Conservation (phyloP, 2,329 filamentous ascomycete genomes). For the Penicillium italicum region DNA sequence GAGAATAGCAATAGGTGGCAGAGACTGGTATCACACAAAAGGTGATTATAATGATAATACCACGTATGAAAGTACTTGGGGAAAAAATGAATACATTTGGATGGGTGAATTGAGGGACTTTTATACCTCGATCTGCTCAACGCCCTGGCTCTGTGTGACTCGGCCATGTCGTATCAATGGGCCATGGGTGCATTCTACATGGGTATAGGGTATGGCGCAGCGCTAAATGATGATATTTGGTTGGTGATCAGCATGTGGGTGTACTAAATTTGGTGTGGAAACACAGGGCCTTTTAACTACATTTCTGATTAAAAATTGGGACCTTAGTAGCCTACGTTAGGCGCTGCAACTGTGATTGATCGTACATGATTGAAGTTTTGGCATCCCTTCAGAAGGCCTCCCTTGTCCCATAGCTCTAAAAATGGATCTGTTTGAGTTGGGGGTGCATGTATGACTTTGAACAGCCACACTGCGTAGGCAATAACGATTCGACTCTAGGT, state of each 20-base stretch:
- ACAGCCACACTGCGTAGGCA: neutral
- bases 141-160: neutral
- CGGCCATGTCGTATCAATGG: neutral
- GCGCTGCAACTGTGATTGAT: constrained; percentile 3
- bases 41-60: neutral
- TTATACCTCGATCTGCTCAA: neutral
- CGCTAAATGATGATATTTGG: constrained; percentile 1
- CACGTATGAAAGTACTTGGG: neutral
- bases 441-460: neutral
- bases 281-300: neutral
- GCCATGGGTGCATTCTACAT: neutral
- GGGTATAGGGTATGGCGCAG: neutral
- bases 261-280: neutral
- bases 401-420: neutral
- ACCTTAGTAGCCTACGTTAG: neutral
- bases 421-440: neutral
- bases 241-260: neutral
- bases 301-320: neutral
- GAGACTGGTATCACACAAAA: neutral
- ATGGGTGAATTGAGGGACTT: neutral
- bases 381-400: neutral
- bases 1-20: too few species aligned
- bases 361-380: neutral
- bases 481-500: neutral
- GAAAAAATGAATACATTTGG: neutral